Percentiles rank a stretch among this genome's conserved stretches.
These are phyloP conservation scores for Neocucurbitaria cava DNA, from an alignment of 2,329 filamentous ascomycete genomes.

Conservation along the genomic window DNA sequence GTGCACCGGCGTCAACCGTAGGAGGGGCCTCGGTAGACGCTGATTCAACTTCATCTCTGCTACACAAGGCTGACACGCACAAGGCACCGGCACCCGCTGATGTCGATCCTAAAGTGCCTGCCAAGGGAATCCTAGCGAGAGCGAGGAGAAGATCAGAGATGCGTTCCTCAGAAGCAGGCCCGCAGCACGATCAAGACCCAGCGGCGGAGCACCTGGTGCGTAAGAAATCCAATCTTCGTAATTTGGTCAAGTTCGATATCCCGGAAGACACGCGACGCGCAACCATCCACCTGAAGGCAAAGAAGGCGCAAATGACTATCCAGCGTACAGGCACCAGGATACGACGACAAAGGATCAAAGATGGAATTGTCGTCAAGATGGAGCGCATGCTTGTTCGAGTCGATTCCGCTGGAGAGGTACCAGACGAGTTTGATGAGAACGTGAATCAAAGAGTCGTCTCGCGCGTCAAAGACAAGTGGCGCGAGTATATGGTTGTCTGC, in stretches of 20 bases:
- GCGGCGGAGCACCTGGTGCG: conserved; percentile 23
- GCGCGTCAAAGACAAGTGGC: conserved; percentile 67
- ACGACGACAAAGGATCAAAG: conserved; percentile 52
- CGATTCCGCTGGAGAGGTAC: conserved; percentile 61
- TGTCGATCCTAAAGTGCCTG: conserved; percentile 22
- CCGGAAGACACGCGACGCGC: conserved; percentile 50
- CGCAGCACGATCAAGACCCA: conserved; percentile 5
- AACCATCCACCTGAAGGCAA: conserved; percentile 48
- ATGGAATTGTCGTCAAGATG: conserved; percentile 71
- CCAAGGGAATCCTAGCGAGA: conserved; percentile 39
- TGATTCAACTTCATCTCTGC: conserved; percentile 46
- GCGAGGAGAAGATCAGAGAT: conserved; percentile 37
- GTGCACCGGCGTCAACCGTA: conserved; percentile 29
- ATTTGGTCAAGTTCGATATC: conserved; percentile 53
- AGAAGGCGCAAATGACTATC: conserved; percentile 48
- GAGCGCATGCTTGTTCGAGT: conserved; percentile 72
- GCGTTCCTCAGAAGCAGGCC: conserved; percentile 19
- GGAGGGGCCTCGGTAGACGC: conserved; percentile 43
- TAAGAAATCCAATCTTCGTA: conserved; percentile 39
- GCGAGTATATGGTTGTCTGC: conserved; percentile 69
- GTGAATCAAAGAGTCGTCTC: conserved; percentile 66
- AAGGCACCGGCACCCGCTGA: conserved; percentile 34
- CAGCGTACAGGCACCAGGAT: conserved; percentile 44
- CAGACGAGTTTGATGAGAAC: conserved; percentile 70
- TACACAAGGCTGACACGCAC: conserved; percentile 44